Conservation (phyloP, 1,139 yeast genomes). For the Candida sanyaensis region DNA sequence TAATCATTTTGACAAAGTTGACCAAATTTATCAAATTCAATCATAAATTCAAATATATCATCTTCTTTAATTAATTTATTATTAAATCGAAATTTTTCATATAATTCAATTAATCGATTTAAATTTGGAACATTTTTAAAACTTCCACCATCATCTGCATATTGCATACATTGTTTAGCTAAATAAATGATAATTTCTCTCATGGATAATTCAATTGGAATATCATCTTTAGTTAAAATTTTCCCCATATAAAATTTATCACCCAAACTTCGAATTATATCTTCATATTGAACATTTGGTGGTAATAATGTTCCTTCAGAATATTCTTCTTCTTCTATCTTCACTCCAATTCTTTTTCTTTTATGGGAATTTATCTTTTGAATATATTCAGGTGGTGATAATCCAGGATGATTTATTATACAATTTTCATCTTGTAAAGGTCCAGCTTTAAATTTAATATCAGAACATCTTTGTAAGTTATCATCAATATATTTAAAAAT, state of each 20-base stretch:
- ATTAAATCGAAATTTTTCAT: constrained; percentile 72
- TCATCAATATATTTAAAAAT: constrained; percentile 37
- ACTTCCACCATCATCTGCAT: constrained; percentile 6
- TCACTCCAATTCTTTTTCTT: constrained; percentile 13
- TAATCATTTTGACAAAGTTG: constrained; percentile 18
- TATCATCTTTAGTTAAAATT: constrained; percentile 35
- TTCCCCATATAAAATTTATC: constrained; percentile 49
- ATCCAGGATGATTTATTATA: constrained; percentile 63
- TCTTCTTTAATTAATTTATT: constrained; percentile 59
- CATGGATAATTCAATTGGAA: constrained; percentile 49
- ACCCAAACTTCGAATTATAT: constrained; percentile 58
- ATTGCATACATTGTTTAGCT: constrained; percentile 12
- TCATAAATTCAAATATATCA: constrained; percentile 64
- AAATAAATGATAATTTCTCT: constrained; percentile 41
- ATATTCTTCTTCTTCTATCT: constrained; percentile 19
- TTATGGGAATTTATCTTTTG: constrained; percentile 26
- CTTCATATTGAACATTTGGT: constrained; percentile 63
- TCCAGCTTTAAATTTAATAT: constrained; percentile 50
- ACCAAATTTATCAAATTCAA: constrained; percentile 27
- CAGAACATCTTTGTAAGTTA: constrained; percentile 47
- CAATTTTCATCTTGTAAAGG: constrained; percentile 43
- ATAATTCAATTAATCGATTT: constrained; percentile 49
- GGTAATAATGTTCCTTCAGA: constrained; percentile 46
- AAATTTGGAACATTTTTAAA: constrained; percentile 21
- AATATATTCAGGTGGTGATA: constrained; percentile 48